phyloP scores from a whole-genome alignment of 2,329 filamentous ascomycete species.

The Botryotinia narcissicola region DNA sequence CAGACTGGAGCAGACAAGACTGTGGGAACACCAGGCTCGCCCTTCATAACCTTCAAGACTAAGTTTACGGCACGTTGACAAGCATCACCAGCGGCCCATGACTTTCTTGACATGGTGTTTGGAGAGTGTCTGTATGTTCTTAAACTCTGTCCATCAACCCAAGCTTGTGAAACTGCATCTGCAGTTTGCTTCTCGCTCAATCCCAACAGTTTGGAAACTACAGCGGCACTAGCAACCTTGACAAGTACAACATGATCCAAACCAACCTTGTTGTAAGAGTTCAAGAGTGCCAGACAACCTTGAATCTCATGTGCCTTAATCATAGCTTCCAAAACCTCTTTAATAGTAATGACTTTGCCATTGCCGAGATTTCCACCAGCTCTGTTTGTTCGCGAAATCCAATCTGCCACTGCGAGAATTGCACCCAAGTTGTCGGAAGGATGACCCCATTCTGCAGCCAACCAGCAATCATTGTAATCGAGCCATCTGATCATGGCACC shows the following conservation, averaged over 20 bases:
- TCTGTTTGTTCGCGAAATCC: constrained; percentile 88
- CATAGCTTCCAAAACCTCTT: constrained; percentile 93
- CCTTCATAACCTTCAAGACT: constrained; percentile 84
- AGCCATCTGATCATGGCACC: constrained; percentile 98
- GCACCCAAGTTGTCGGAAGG: constrained; percentile 97
- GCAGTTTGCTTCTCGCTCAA: constrained; percentile 86
- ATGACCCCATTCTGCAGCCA: constrained; percentile 98
- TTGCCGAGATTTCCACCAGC: constrained; percentile 75
- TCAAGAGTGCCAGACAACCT: constrained; percentile 92
- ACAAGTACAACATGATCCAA: constrained; percentile 97
- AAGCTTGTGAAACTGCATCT: constrained; percentile 94
- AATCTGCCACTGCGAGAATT: constrained; percentile 95
- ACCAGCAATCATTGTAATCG: constrained; percentile 99
- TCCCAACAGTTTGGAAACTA: constrained; percentile 93
- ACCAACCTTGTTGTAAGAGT: constrained; percentile 98
- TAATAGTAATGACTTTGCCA: constrained; percentile 83
- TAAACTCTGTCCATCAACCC: constrained; percentile 93
- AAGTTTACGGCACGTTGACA: constrained; percentile 94
- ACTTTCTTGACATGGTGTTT: constrained; percentile 99
- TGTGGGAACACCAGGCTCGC: constrained; percentile 86
- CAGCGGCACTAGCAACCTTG: constrained; percentile 93
- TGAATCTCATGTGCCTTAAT: constrained; percentile 99
- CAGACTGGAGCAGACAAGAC: constrained; percentile 89
- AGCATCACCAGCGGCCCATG: constrained; percentile 96
- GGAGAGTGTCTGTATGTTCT: constrained; percentile 96